Base-by-base conservation (phyloP, 768 basidiomycete genomes). In the Pulveroboletus sp. region DNA sequence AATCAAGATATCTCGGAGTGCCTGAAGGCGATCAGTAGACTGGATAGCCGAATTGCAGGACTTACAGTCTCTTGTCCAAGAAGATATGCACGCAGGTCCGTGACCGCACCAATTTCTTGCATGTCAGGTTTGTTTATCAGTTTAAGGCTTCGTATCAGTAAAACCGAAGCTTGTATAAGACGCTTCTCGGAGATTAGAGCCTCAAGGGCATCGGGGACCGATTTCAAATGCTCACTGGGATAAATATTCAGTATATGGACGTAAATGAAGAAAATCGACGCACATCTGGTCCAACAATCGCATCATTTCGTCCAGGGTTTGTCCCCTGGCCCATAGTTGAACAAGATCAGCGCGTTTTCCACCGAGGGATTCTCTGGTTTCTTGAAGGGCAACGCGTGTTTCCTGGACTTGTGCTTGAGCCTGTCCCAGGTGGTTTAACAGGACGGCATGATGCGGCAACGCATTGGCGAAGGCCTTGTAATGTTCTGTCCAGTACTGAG, bases 401-500 rank as follows among this genome's bases (percentile, higher is more conserved):
- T 80, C 79, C 19, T 76, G 73, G 32, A 94, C 80, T 58, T 97
- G 87, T 1, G 72, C 69, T 66, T 95, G 94, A 5, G 88, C 81
- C 29, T 80, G 76, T 13, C 74, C 72, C 5, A 99, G 76, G 48
- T 90, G 85, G 39, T 70, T 78, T 34, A 94, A 59, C 12, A 97
- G 75, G 3, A 84, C 78, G 2, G 90, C 80, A 65, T 98, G 97
- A 56, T 92, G 91, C 0, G 94, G 92, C 20, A 98, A 73, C 0
- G 94, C 86, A n/a, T 92, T 85, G 36, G 92, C 93, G 66, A 97
- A 98, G 3, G 94, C 84, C 68, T 95, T 86, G 64, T 94, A 97
- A 61, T 97, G 87, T 59, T 86, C 89, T 90, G 68, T n/a, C 37
- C 55, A 52, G 47, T 50, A 50, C 6, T 12, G 42, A 52, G 48